Percentiles rank a stretch among this genome's conserved stretches.
Conservation (phyloP, 768 basidiomycete genomes). For the Suillus clintonianus region DNA sequence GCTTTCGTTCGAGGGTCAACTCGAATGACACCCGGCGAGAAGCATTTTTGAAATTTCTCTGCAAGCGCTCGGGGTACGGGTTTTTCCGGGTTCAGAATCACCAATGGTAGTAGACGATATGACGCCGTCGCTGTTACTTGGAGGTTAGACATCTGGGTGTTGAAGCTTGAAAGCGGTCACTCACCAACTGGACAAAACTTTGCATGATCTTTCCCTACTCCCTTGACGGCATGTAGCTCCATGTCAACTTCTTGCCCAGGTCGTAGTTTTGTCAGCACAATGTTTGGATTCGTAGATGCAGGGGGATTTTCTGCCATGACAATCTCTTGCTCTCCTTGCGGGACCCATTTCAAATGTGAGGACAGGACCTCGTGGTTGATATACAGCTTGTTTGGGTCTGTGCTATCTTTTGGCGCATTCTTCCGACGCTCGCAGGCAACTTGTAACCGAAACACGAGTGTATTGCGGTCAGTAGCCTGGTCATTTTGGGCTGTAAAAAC, state of each 20-base stretch:
- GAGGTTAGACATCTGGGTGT: neutral
- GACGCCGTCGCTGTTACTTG: slow-evolving; percentile 79
- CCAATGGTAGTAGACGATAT: slow-evolving; percentile 88
- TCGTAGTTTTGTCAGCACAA: slow-evolving; percentile 87
- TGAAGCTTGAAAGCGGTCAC: slow-evolving; percentile 19
- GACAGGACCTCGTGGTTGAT: slow-evolving; percentile 70
- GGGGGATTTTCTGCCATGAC: slow-evolving; percentile 59
- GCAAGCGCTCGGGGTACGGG: slow-evolving; percentile 79
- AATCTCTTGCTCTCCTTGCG: slow-evolving; percentile 77
- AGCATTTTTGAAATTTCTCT: slow-evolving; percentile 84
- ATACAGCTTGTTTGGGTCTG: slow-evolving; percentile 67
- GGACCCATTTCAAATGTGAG: slow-evolving; percentile 69
- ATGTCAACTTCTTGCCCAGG: slow-evolving; percentile 88
- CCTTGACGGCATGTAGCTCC: slow-evolving; percentile 90
- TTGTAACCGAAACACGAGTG: slow-evolving; percentile 81
- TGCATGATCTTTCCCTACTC: slow-evolving; percentile 91
- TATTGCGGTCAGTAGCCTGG: slow-evolving; percentile 84
- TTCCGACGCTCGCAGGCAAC: slow-evolving; percentile 65
- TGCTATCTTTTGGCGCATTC: slow-evolving; percentile 50
- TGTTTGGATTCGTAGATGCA: slow-evolving; percentile 72
- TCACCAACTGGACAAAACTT: slow-evolving; percentile 95
- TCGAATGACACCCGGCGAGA: slow-evolving; percentile 79
- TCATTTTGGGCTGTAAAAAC: slow-evolving; percentile 42
- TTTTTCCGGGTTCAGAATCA: slow-evolving; percentile 65
- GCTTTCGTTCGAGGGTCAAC: slow-evolving; percentile 57